These are phyloP conservation scores for Phyllosticta citriasiana DNA, from an alignment of 2,329 filamentous ascomycete species.

Conservation along the genomic window DNA sequence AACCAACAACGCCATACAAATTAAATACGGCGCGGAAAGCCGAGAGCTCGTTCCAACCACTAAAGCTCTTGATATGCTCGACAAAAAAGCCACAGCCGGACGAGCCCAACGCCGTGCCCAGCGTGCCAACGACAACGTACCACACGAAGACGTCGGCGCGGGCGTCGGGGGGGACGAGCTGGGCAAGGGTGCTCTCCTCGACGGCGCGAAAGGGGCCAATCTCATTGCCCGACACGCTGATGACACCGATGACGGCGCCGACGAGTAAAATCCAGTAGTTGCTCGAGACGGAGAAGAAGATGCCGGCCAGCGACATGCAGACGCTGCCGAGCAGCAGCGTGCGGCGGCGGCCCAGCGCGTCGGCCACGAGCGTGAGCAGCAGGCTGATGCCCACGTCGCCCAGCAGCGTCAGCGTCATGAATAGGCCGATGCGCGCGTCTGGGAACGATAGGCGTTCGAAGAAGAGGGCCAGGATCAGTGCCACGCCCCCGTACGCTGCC, in stretches of 20 bases:
- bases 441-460: conserved; percentile 26
- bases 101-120: conserved; percentile 26
- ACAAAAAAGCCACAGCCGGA: conserved; percentile 28
- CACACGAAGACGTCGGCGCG: conserved; percentile 30
- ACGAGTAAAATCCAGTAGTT: conserved; percentile 23
- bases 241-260: conserved; percentile 29
- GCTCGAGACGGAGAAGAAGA: conserved; percentile 24
- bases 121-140: conserved; percentile 29
- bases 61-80: conserved; percentile 19
- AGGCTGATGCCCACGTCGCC: conserved; percentile 29
- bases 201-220: conserved; percentile 32
- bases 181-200: conserved; percentile 29
- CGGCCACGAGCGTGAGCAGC: conserved; percentile 28
- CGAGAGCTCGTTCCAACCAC: conserved; percentile 28
- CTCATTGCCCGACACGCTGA: conserved; percentile 30
- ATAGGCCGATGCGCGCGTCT: conserved; percentile 28
- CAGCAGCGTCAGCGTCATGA: conserved; percentile 31
- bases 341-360: conserved; percentile 23
- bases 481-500: conserved; percentile 26
- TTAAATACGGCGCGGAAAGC: conserved; percentile 34
- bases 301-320: conserved; percentile 26
- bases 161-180: conserved; percentile 22
- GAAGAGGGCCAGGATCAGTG: conserved; percentile 28
- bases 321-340: conserved; percentile 25
- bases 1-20: conserved; percentile 32